Base-by-base conservation (phyloP, 2,329 filamentous ascomycete genomes). In the Ophiostoma australiae region DNA sequence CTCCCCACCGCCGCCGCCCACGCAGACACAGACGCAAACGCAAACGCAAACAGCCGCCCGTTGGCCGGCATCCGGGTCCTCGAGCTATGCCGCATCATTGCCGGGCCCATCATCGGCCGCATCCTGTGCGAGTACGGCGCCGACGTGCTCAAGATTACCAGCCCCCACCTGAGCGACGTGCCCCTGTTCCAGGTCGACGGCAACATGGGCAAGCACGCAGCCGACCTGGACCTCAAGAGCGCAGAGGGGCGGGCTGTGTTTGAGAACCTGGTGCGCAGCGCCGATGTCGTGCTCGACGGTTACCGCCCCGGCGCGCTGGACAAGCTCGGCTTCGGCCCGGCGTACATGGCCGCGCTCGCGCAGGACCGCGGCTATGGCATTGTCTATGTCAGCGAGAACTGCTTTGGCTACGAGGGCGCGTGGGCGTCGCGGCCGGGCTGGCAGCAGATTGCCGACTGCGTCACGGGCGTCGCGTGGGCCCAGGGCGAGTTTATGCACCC, bases 401-500 rank as follows among this genome's bases (percentile, higher is more conserved):
- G 83, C 76, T 85, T 84, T 74, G 90, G 90, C 0, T 87, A 86
- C 44, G 80, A 84, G 39, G 86, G 84, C 31, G 79, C 80, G 13
- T 85, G 81, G 75, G 77, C 77, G 1, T 77, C 80, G 70, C 78
- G 83, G 0, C 81, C 81, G 0, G 84, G 84, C 4, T 86, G 84
- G 83, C 82, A 85, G 76, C 83, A 85, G 74, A 83, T 85, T 69
- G 82, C 81, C 61, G 81, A 84, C 72, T 89, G 85, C 70, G 88
- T 71, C 77, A 85, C 85, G 10, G 86, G 86, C 4, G 80, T 87
- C 2, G 86, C 86, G 0, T 88, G 85, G 85, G 84, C 82, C n/a
- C 87, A 89, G 75, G 87, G 87, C n/a, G 77, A 79, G 8, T 86
- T 86, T 74, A 88, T 89, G 86, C 85, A 85, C 1, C 65, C 37